Evolutionary conservation across 1,284 basidiomycete genomes (phyloP).

Genomic region (Meripilus lineatus): DNA sequence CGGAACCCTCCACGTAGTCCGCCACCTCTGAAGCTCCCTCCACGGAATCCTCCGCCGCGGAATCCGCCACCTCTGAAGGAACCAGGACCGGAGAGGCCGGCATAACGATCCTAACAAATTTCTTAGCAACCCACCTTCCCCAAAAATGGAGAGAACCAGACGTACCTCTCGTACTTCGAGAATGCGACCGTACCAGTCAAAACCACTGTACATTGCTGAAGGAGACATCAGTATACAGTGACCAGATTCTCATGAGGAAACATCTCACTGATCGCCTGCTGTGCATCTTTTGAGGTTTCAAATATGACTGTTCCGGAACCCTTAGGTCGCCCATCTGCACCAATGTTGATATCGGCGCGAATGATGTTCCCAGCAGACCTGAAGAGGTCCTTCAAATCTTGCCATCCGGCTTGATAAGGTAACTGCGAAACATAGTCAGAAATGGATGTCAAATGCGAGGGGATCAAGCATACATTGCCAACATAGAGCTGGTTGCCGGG

Average conservation of each 20-base stretch:
- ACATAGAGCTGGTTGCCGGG: constrained; percentile 90
- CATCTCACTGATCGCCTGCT: constrained; percentile 80
- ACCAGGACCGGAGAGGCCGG: constrained; percentile 67
- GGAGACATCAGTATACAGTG: background rate
- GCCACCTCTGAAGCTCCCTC: constrained; percentile 34
- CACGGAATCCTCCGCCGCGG: constrained; percentile 41
- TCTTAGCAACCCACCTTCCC: background rate
- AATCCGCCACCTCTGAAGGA: constrained; percentile 58
- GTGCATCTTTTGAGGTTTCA: constrained; percentile 86
- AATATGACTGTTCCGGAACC: constrained; percentile 96
- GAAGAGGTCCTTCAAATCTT: constrained; percentile 97
- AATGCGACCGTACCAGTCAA: constrained; percentile 89
- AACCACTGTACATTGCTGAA: constrained; percentile 88
- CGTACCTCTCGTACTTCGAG: constrained; percentile 90
- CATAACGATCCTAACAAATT: constrained; percentile 76
- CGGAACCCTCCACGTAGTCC: constrained; percentile 57
- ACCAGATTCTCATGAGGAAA: background rate
- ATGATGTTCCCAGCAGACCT: constrained; percentile 91
- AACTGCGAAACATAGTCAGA: constrained; percentile 45
- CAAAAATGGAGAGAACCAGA: constrained; percentile 3
- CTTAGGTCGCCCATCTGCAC: constrained; percentile 88
- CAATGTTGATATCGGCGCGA: constrained; percentile 91
- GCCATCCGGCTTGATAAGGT: constrained; percentile 95
- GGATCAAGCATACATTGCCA: constrained; percentile 67
- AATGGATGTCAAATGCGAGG: background rate